These are phyloP conservation scores for Venturia pyrina DNA, from an alignment of 2,329 filamentous ascomycete species.

Conservation along the genomic window DNA sequence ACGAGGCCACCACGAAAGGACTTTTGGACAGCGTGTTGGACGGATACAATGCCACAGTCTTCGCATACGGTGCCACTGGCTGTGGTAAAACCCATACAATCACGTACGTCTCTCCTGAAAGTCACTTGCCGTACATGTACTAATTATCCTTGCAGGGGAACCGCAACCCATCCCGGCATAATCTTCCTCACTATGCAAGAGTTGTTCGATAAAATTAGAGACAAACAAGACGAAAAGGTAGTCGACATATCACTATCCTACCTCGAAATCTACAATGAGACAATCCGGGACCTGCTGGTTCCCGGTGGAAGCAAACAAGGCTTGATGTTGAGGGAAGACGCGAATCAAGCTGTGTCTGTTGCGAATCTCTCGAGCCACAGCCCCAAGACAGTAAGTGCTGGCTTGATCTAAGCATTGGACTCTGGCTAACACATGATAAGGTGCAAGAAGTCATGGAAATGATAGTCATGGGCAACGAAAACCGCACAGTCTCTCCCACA, in stretches of 20 bases:
- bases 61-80: slow-evolving; percentile 94
- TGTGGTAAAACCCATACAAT: slow-evolving; percentile 99
- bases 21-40: slow-evolving; percentile 94
- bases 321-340: slow-evolving; percentile 88
- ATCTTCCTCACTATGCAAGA: slow-evolving; percentile 99
- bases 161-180: slow-evolving; percentile 84
- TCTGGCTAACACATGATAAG: slow-evolving; percentile 22
- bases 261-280: slow-evolving; percentile 98
- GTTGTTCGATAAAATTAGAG: slow-evolving; percentile 90
- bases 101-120: slow-evolving; percentile 26
- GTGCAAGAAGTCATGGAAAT: slow-evolving; percentile 95
- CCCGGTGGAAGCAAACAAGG: slow-evolving; percentile 72
- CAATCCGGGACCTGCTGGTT: slow-evolving; percentile 89
- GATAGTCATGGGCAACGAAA: slow-evolving; percentile 90
- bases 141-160: slow-evolving; percentile 43
- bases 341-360: slow-evolving; percentile 85
- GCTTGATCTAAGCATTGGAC: neutral
- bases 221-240: slow-evolving; percentile 72
- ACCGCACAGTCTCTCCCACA: slow-evolving; percentile 90
- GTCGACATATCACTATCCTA: slow-evolving; percentile 91
- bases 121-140: neutral
- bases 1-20: slow-evolving; percentile 80
- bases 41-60: slow-evolving; percentile 97
- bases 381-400: slow-evolving; percentile 61
- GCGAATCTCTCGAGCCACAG: slow-evolving; percentile 83